Conservation (phyloP, 805 yeast species). For the Metschnikowia bowlesiae region DNA sequence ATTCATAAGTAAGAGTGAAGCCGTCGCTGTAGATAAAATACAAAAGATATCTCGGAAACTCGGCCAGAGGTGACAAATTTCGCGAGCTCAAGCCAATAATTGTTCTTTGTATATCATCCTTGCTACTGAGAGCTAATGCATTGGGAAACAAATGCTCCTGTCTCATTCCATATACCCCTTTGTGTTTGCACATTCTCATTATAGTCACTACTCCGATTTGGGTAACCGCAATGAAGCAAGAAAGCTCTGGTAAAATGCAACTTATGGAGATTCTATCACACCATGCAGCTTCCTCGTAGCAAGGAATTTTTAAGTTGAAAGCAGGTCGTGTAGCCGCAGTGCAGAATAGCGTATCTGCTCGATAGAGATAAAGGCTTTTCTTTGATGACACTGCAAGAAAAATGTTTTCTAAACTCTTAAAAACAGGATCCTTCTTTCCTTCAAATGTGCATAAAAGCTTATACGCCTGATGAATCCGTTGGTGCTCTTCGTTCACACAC, state of each 20-base stretch:
- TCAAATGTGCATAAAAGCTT: not conserved
- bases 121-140: constrained; percentile 24
- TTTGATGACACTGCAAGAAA: constrained; percentile 15
- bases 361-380: constrained; percentile 8
- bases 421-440: not conserved
- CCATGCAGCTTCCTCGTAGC: constrained; percentile 25
- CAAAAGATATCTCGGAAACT: constrained; percentile 24
- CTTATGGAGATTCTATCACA: constrained; percentile 36
- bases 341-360: constrained; percentile 13
- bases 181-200: constrained; percentile 32
- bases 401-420: not conserved
- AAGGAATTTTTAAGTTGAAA: constrained; percentile 6
- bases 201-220: constrained; percentile 37
- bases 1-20: constrained; percentile 14
- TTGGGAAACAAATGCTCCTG: constrained; percentile 42
- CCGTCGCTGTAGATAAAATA: constrained; percentile 37
- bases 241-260: constrained; percentile 31
- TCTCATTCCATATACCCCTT: constrained; percentile 39
- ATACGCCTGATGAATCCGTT: constrained; percentile 25
- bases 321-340: constrained; percentile 10
- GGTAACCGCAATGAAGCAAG: constrained; percentile 30
- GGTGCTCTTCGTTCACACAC: constrained; percentile 31
- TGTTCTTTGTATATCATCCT: constrained; percentile 27
- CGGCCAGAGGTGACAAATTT: constrained; percentile 19
- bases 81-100: constrained; percentile 30